These are phyloP conservation scores for Prunus campanulata DNA, from an alignment of 306 rosid species.

Conservation along the genomic window DNA sequence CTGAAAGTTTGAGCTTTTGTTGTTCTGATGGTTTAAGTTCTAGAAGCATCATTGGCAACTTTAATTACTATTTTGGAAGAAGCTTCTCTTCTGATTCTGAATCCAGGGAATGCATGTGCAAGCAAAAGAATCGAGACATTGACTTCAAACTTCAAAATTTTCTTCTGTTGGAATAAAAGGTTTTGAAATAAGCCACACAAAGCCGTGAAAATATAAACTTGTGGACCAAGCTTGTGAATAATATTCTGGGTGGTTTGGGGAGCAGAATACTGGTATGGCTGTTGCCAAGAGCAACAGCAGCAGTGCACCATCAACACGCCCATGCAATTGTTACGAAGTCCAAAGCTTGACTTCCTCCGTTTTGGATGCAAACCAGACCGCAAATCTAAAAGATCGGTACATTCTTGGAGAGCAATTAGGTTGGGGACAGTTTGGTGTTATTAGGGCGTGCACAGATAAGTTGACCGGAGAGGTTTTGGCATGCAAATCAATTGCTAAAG, in stretches of 20 bases:
- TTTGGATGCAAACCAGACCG: slow-evolving; percentile 47
- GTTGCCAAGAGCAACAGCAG: slow-evolving; percentile 53
- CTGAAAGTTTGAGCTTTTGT: slow-evolving; percentile 19
- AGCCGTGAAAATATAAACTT: slow-evolving; percentile 6
- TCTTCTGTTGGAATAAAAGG: slow-evolving; percentile 1
- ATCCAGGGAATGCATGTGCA: not conserved
- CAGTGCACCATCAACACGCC: slow-evolving; percentile 34
- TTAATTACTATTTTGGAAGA: slow-evolving; percentile 9
- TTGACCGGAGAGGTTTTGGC: slow-evolving; percentile 69
- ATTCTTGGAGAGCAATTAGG: slow-evolving; percentile 78
- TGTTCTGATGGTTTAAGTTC: slow-evolving; percentile 1
- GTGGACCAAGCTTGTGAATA: slow-evolving; percentile 19
- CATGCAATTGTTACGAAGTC: slow-evolving; percentile 59
- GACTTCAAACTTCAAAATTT: slow-evolving; percentile 12
- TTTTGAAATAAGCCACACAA: not conserved
- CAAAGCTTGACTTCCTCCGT: slow-evolving; percentile 55
- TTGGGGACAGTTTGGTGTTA: slow-evolving; percentile 84
- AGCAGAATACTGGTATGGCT: slow-evolving; percentile 57
- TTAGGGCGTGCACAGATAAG: slow-evolving; percentile 64
- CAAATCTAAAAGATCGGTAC: slow-evolving; percentile 59
- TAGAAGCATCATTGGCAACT: slow-evolving; percentile 21
- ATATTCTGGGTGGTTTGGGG: slow-evolving; percentile 29
- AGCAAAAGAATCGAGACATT: slow-evolving; percentile 18
- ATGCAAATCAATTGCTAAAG: slow-evolving; percentile 84
- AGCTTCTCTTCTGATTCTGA: slow-evolving; percentile 27